These are phyloP conservation scores for Lasiosphaeria hispida DNA, from an alignment of 495 filamentous ascomycete species.

Conservation along the genomic window DNA sequence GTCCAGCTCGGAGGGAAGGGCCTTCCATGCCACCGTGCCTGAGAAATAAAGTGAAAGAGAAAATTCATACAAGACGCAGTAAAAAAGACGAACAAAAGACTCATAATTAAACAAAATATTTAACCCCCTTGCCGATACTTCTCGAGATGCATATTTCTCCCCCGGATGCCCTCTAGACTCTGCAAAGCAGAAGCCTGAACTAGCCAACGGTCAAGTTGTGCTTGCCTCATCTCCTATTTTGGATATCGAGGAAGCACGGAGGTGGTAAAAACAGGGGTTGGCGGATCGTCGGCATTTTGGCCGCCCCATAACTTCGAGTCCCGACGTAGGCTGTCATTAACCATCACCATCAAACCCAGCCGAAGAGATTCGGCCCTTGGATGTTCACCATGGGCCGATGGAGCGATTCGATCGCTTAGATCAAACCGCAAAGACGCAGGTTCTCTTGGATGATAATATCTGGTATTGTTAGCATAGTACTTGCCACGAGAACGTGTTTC, in stretches of 20 bases:
- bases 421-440: slow-evolving; percentile 94
- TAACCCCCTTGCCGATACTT: slow-evolving; percentile 22
- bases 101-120: slow-evolving; percentile 45
- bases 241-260: neutral
- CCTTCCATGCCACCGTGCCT: slow-evolving; percentile 7
- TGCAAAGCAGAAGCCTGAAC: slow-evolving; percentile 2
- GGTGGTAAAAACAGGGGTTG: neutral
- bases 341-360: slow-evolving; percentile 9
- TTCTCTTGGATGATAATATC: slow-evolving; percentile 99
- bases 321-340: slow-evolving; percentile 17
- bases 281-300: neutral
- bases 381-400: neutral
- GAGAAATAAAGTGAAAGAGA: slow-evolving; percentile 18
- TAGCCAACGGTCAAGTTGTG: slow-evolving; percentile 2
- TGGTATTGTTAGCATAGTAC: slow-evolving; percentile 41
- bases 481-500: neutral
- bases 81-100: slow-evolving; percentile 20
- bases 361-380: neutral
- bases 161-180: slow-evolving; percentile 14
- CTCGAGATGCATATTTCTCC: slow-evolving; percentile 23
- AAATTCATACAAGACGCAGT: slow-evolving; percentile 27
- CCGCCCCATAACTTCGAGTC: slow-evolving; percentile 4
- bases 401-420: slow-evolving; percentile 54
- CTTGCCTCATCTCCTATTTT: neutral
- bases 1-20: slow-evolving; percentile 7